Conservation (phyloP, 2,329 filamentous ascomycete genomes). For the Epichloe festucae region DNA sequence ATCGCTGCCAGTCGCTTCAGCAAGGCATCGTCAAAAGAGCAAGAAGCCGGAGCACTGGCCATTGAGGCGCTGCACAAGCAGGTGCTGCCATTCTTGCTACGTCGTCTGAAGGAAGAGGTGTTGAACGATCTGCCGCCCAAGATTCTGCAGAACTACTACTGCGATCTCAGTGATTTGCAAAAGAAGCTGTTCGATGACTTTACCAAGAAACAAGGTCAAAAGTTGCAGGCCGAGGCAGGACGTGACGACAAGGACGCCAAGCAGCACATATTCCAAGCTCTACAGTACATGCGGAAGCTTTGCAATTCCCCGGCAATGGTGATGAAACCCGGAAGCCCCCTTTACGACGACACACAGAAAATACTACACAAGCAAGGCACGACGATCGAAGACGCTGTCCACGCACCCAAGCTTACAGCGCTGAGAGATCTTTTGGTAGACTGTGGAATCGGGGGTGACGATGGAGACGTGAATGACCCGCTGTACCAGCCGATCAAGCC, state of each 20-base stretch:
- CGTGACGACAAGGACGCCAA: conserved; percentile 85
- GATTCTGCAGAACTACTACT: conserved; percentile 99
- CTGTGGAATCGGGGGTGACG: conserved; percentile 82
- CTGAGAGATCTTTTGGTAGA: conserved; percentile 91
- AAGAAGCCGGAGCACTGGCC: conserved; percentile 88
- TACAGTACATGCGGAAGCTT: conserved; percentile 98
- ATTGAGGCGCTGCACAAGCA: conserved; percentile 99
- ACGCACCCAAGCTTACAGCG: conserved; percentile 86
- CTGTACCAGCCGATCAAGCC: conserved; percentile 78
- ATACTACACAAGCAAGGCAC: conserved; percentile 69
- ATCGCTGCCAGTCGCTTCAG: conserved; percentile 90
- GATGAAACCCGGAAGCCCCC: conserved; percentile 83
- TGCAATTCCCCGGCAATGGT: conserved; percentile 96
- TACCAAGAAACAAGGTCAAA: conserved; percentile 81
- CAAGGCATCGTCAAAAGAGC: conserved; percentile 96
- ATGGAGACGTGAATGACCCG: conserved; percentile 44
- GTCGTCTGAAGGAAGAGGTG: conserved; percentile 94
- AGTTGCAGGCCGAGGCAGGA: conserved; percentile 70
- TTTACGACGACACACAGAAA: conserved; percentile 78
- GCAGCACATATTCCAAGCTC: conserved; percentile 95
- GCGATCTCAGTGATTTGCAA: conserved; percentile 89
- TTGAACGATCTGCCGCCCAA: conserved; percentile 92
- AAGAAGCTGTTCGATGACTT: conserved; percentile 95
- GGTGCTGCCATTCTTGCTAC: conserved; percentile 87
- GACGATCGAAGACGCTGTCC: conserved; percentile 67